Conservation (phyloP, 2,329 filamentous ascomycete species). For the Cylindrodendrum hubeiense region DNA sequence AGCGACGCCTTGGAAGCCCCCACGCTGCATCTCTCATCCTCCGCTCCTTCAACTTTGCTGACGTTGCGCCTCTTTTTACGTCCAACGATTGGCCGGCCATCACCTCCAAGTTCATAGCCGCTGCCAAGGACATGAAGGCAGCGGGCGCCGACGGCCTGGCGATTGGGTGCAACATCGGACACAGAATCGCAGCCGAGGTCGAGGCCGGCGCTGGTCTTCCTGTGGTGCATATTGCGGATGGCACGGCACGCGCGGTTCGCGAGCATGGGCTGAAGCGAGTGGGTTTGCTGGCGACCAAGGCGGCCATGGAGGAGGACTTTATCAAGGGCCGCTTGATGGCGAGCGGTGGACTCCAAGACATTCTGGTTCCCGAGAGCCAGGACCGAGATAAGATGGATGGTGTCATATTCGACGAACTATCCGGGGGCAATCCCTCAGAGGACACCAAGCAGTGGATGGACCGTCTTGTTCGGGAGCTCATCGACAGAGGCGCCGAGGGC, state of each 20-base stretch:
- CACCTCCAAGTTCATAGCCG: not conserved
- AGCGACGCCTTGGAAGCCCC: not conserved
- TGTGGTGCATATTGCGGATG: slow-evolving; percentile 1
- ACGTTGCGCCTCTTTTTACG: not conserved
- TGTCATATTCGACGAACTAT: not conserved
- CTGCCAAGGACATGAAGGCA: not conserved
- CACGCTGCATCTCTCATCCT: not conserved
- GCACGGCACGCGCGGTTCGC: not conserved
- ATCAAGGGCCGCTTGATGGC: slow-evolving; percentile 11
- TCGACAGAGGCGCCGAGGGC: not conserved
- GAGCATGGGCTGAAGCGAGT: not conserved
- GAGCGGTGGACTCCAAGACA: not conserved
- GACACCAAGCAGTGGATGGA: slow-evolving; percentile 4
- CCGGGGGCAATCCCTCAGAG: not conserved
- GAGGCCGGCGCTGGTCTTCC: not conserved
- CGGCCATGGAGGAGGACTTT: slow-evolving; percentile 9
- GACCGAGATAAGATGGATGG: slow-evolving; percentile 3
- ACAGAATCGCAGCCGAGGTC: not conserved
- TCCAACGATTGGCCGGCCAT: not conserved
- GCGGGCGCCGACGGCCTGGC: slow-evolving; percentile 5
- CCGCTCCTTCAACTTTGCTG: slow-evolving; percentile 7
- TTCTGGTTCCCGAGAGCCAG: not conserved
- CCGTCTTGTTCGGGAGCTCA: not conserved
- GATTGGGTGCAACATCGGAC: slow-evolving; percentile 5
- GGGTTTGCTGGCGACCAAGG: slow-evolving; percentile 4